Base-by-base conservation (phyloP, 306 rosid species). In the Gynostemma pentaphyllum region DNA sequence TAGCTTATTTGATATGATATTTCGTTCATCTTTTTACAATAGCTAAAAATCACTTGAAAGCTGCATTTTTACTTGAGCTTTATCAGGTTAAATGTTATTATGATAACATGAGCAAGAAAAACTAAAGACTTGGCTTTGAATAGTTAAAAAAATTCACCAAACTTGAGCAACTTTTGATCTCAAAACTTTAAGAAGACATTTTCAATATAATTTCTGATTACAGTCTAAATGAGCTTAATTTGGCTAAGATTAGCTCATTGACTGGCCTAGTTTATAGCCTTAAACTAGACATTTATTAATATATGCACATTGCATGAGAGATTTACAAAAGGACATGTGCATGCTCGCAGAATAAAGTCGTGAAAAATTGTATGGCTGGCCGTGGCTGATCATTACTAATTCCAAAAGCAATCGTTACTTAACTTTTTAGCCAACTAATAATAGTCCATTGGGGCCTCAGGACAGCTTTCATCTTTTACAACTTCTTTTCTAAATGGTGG, bases 371-470 rank as follows among this genome's bases (percentile, higher is more conserved):
- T 22, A 27, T 44, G 48, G 14, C 47, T 37, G 48, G 21, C 29
- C 9, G 16, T 34, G 65, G 48, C 47, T 39, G 32, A 39, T 22
- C 5, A 34, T 56, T 11, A 37, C 65, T 37, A 39, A 23, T 60
- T 45, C 48, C 47, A 7, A 34, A 39, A 13, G 22, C 65, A 13
- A 22, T 60, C 32, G 3, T 37, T 37, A 19, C 32, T 59, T n/a
- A 5, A n/a, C n/a, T n/a, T 3, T 37, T 39, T 39, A 12, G 30
- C 55, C 42, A n/a, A 50, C 45, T 77, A 87, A 76, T 82, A 87
- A 68, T 87, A 84, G 27, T 84, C 89, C 64, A 87, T 56, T 45
- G 83, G 76, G 36, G 87, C 79, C 52, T 70, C 78, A 7, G 76
- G 77, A 68, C 89, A 76, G 72, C 73, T 87, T 46, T 84, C 85